phyloP scores from a whole-genome alignment of 306 rosid genomes.

The Erythrophleum fordii region DNA sequence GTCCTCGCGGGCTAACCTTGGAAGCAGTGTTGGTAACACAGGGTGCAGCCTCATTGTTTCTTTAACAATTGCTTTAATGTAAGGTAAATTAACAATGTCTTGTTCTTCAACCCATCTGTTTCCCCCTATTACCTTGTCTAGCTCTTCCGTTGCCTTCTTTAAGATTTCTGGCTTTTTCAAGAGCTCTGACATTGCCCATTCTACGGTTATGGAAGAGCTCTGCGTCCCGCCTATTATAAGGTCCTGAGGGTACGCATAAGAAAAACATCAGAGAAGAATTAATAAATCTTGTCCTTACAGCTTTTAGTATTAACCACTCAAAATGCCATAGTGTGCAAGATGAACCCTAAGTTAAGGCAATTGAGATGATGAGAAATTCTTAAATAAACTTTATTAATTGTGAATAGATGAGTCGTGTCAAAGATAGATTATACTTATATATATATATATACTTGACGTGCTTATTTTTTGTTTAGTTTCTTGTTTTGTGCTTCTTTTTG shows the following conservation, averaged over 20 bases:
- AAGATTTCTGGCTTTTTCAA: slow-evolving; percentile 52
- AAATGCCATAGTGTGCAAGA: no score
- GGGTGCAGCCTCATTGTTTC: slow-evolving; percentile 69
- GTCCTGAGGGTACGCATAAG: slow-evolving; percentile 37
- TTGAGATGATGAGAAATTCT: no score
- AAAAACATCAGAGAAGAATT: no score
- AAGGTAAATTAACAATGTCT: slow-evolving; percentile 54
- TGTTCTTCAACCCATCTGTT: slow-evolving; percentile 68
- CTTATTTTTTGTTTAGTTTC: no score
- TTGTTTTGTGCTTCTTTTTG: no score
- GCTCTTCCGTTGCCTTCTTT: slow-evolving; percentile 50
- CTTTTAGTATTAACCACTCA: no score
- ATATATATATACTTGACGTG: no score
- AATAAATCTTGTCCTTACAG: no score
- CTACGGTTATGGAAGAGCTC: slow-evolving; percentile 52
- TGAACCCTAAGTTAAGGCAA: no score
- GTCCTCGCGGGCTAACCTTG: slow-evolving; percentile 40
- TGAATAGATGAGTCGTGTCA: no score
- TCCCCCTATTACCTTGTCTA: slow-evolving; percentile 60
- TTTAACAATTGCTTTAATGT: slow-evolving; percentile 51
- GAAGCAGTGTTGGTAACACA: slow-evolving; percentile 52
- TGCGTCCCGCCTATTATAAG: slow-evolving; percentile 58
- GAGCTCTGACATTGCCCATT: slow-evolving; percentile 64
- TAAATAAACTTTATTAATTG: no score
- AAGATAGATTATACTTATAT: no score